Percentiles rank a stretch among this genome's conserved stretches.
phyloP scores from a whole-genome alignment of 176 grass and related monocot species.

The Aegilops longissima region DNA sequence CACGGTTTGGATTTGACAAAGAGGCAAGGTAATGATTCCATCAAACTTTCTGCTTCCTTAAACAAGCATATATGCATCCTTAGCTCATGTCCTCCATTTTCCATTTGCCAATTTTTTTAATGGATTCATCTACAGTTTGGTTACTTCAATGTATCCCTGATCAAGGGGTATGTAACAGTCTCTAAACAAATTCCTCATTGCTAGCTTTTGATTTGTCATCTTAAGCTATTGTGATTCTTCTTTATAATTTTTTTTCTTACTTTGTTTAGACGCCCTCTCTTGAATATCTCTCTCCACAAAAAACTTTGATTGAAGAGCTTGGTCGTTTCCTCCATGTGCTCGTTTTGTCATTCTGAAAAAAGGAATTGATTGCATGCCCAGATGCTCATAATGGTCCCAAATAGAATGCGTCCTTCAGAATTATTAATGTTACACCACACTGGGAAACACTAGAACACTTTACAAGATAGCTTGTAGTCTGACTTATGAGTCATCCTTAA shows the following conservation, averaged over 20 bases:
- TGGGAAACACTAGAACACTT: background rate
- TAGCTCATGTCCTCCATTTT: constrained; percentile 22
- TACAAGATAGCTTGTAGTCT: background rate
- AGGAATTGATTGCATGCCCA: background rate
- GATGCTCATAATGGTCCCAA: constrained; percentile 2
- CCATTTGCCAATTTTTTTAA: background rate
- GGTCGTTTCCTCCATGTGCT: background rate
- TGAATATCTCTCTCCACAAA: background rate
- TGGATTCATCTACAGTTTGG: constrained; percentile 11
- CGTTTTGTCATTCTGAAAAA: background rate
- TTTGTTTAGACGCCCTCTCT: background rate
- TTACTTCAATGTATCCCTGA: background rate
- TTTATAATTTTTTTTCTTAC: background rate
- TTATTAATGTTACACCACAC: background rate
- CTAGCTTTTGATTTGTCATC: background rate
- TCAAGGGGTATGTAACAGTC: constrained; percentile 7
- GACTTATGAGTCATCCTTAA: background rate
- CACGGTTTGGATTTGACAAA: constrained; percentile 97
- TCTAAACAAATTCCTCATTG: background rate
- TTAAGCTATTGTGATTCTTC: background rate
- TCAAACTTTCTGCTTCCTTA: constrained; percentile 20
- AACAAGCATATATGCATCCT: constrained; percentile 1
- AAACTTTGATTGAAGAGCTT: background rate
- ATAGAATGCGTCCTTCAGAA: background rate
- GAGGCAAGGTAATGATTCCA: constrained; percentile 71